Evolutionary conservation across 768 basidiomycete genomes (phyloP).

Genomic region (Pholiota molesta): DNA sequence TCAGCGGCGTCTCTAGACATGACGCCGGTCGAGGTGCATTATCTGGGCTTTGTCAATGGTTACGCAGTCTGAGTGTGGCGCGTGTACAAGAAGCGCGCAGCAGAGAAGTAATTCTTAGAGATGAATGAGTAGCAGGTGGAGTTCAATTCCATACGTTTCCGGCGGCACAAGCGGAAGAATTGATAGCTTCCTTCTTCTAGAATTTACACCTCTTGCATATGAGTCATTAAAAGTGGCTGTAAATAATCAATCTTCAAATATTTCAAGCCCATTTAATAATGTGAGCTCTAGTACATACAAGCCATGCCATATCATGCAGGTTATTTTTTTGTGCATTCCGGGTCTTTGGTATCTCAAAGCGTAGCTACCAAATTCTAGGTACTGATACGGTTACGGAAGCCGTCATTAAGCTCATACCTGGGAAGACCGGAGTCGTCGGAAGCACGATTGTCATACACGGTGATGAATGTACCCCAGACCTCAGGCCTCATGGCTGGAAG

Average conservation of each 20-base stretch:
- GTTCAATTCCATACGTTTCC: background rate
- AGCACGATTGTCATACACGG: constrained; percentile 8
- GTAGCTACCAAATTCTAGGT: background rate
- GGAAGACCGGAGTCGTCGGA: background rate
- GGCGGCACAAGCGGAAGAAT: background rate
- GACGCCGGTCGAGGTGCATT: no score
- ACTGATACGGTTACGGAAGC: background rate
- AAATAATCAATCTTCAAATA: no score
- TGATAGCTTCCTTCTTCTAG: background rate
- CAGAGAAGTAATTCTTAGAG: background rate
- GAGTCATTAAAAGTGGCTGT: no score
- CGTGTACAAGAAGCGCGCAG: background rate
- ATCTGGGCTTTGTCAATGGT: no score
- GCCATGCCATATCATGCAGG: background rate
- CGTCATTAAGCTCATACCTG: background rate
- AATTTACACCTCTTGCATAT: background rate
- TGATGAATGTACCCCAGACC: constrained; percentile 3
- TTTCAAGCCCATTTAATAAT: background rate
- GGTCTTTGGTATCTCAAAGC: background rate
- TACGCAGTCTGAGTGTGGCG: no score
- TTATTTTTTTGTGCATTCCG: background rate
- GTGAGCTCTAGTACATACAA: background rate
- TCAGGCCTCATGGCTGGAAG: background rate
- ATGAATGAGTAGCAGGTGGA: background rate
- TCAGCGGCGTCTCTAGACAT: no score